Conservation (phyloP, 164 flowering plant genomes). For the Paratinospora sagittata region DNA sequence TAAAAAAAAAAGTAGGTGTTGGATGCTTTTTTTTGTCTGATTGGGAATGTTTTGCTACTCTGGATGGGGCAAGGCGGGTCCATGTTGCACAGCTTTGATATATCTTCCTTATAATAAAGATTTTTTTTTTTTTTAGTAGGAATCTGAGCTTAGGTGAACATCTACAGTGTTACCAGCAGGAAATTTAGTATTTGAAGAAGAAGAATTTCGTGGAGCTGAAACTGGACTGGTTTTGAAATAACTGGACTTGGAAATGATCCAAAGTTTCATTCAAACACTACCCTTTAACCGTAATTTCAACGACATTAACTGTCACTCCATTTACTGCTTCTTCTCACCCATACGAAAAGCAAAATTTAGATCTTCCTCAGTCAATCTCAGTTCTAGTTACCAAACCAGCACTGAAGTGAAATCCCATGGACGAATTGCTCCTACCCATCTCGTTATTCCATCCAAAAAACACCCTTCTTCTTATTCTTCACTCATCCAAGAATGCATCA, state of each 20-base stretch:
- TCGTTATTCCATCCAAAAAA: conserved; percentile 2
- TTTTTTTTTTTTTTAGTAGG: too few relatives aligned
- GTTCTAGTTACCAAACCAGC: background rate
- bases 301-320: background rate
- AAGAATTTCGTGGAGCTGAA: background rate
- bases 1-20: too few relatives aligned
- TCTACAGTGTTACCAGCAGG: too few relatives aligned
- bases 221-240: background rate
- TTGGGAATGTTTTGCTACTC: too few relatives aligned
- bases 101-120: too few relatives aligned
- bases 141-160: too few relatives aligned
- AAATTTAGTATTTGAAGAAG: too few relatives aligned
- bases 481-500: conserved; percentile 14
- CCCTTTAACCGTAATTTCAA: conserved; percentile 5
- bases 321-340: background rate
- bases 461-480: conserved; percentile 10
- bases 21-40: too few relatives aligned
- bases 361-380: background rate
- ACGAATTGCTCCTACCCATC: background rate
- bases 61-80: too few relatives aligned
- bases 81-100: too few relatives aligned
- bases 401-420: background rate
- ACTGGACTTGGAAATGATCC: background rate
- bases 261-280: background rate
- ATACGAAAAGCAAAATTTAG: background rate